phyloP scores from a whole-genome alignment of 176 grass and related monocot genomes.

The Juncus inflexus region DNA sequence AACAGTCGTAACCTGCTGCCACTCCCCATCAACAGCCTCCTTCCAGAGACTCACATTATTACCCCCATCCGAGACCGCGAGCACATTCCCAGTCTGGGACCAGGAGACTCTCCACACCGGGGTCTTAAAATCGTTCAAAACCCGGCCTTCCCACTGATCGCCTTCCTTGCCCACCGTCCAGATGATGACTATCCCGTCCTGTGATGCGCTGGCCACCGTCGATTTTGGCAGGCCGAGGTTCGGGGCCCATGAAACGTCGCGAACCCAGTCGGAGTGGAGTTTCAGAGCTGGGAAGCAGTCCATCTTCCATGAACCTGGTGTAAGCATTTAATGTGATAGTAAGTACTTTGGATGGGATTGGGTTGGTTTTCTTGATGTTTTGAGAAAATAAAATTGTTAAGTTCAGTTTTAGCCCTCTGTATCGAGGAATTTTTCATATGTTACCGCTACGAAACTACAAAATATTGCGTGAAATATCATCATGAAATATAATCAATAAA shows the following conservation, averaged over 20 bases:
- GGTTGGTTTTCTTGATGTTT: no score
- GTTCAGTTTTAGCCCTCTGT: no score
- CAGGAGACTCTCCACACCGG: constrained; percentile 71
- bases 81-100: constrained; percentile 65
- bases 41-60: constrained; percentile 71
- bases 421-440: no score
- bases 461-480: no score
- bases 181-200: constrained; percentile 74
- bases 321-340: no score
- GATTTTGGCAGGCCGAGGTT: constrained; percentile 73
- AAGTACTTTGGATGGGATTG: no score
- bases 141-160: constrained; percentile 57
- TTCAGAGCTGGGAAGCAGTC: constrained; percentile 67
- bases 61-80: constrained; percentile 58
- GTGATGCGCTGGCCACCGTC: constrained; percentile 66
- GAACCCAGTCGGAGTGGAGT: constrained; percentile 69
- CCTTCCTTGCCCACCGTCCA: constrained; percentile 67
- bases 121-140: constrained; percentile 59
- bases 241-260: constrained; percentile 59
- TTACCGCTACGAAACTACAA: no score
- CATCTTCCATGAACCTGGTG: constrained; percentile 44
- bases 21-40: constrained; percentile 64
- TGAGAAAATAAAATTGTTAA: no score
- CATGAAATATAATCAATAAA: no score
- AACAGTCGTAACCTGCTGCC: constrained; percentile 68